Percentiles rank a stretch among this genome's conserved stretches.
Conservation (phyloP, 495 filamentous ascomycete genomes). For the Staphylotrichum tortipilum region DNA sequence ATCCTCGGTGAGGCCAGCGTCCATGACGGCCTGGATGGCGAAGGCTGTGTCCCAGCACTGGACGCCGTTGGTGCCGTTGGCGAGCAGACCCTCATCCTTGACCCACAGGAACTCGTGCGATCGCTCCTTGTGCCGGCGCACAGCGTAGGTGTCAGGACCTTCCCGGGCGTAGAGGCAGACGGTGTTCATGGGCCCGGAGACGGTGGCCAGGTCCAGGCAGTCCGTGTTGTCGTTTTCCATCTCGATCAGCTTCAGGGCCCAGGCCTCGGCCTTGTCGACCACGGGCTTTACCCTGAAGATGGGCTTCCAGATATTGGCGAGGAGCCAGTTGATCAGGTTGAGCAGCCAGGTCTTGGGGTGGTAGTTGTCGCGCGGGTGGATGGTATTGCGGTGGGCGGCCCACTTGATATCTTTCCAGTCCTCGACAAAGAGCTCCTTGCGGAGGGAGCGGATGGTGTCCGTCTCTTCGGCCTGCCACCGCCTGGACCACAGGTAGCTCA, state of each 20-base stretch:
- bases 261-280: conserved; percentile 59
- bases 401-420: conserved; percentile 73
- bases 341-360: conserved; percentile 84
- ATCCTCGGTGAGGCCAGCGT: conserved; percentile 68
- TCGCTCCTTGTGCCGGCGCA: conserved; percentile 70
- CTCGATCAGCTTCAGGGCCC: conserved; percentile 61
- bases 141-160: conserved; percentile 66
- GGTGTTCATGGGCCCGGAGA: conserved; percentile 82
- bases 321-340: conserved; percentile 61
- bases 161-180: conserved; percentile 75
- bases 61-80: conserved; percentile 93
- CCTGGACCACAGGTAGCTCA: conserved; percentile 83
- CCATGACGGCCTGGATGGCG: conserved; percentile 69
- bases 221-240: conserved; percentile 88
- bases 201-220: conserved; percentile 77
- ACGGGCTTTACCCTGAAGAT: conserved; percentile 54
- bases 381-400: conserved; percentile 68
- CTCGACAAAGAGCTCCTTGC: conserved; percentile 77
- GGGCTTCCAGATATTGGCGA: conserved; percentile 72
- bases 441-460: conserved; percentile 59
- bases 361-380: conserved; percentile 75
- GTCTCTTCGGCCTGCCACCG: conserved; percentile 63
- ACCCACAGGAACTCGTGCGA: conserved; percentile 86
- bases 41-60: conserved; percentile 96
- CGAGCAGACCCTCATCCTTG: conserved; percentile 83